Base-by-base conservation (phyloP, 148 eudicot genomes). In the Chenopodium formosanum region DNA sequence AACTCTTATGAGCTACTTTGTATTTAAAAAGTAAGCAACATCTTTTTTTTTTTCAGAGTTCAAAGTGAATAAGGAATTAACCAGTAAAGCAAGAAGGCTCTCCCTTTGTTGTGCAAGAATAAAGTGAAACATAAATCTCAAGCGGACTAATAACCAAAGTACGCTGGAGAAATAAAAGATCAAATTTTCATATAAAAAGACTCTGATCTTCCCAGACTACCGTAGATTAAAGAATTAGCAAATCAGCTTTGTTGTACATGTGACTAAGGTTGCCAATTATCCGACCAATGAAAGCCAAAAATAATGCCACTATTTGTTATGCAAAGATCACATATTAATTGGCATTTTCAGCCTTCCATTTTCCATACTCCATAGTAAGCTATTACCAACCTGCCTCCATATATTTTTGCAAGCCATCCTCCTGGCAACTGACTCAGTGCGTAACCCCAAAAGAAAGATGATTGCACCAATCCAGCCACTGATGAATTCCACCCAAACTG, bases 391-490 rank as follows among this genome's bases (percentile, higher is more conserved):
- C 99, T 96, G 86, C 99, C 99, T 76, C 99, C 99, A 88, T 88
- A 90, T 48, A 90, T 84, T 88, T 96, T 96, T 1, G 99, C 87
- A 81, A 96, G 93, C 98, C 98, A 96, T 60, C 99, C 99, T 11
- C 99, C 98, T 22, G 99, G 99, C 86, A 96, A 89, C 86, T 96
- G 99, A 84, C 99, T 96, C 75, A 96, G 82, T 2, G 99, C 98
- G 71, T 96, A 96, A 68, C 99, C 99, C 99, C 99, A 96, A 85
- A 96, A 96, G 92, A 96, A 96, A 29, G 99, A 96, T 0, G 99
- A 96, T 76, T 96, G 99, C 74, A 96, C 99, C 87, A 96, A 84
- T 87, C 99, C 99, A 79, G 99, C 98, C 71, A 85, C 79, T 0
- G 99, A 92, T 58, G 99, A 88, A 85, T 86, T 96, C 99, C 99